These are phyloP conservation scores for Candida montana DNA, from an alignment of 805 yeast genomes.

Conservation along the genomic window DNA sequence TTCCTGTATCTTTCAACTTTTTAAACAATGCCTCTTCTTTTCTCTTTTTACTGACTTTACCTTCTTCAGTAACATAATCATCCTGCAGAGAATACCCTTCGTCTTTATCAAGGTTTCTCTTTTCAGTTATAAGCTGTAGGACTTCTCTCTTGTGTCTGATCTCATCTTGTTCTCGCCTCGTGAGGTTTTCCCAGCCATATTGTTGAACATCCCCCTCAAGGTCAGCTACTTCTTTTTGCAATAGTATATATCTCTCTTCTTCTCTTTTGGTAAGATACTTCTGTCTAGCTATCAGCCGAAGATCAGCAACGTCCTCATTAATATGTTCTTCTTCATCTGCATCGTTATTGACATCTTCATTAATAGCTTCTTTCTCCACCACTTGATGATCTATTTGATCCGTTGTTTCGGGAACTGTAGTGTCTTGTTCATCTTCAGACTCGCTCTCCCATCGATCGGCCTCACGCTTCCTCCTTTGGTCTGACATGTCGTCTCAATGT, in stretches of 20 bases:
- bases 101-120: slow-evolving; percentile 27
- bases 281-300: slow-evolving; percentile 45
- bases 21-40: slow-evolving; percentile 46
- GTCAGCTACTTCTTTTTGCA: slow-evolving; percentile 43
- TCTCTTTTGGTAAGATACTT: slow-evolving; percentile 44
- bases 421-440: slow-evolving; percentile 2
- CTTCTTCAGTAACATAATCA: slow-evolving; percentile 47
- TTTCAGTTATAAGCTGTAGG: slow-evolving; percentile 37
- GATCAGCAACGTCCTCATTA: slow-evolving; percentile 26
- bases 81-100: slow-evolving; percentile 50
- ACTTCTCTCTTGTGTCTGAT: slow-evolving; percentile 46
- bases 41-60: slow-evolving; percentile 47
- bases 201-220: slow-evolving; percentile 43
- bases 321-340: slow-evolving; percentile 1
- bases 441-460: slow-evolving; percentile 20
- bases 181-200: slow-evolving; percentile 51
- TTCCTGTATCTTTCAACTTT: slow-evolving; percentile 36
- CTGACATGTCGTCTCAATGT: not conserved
- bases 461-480: slow-evolving; percentile 12
- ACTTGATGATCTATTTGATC: too few relatives aligned
- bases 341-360: not conserved
- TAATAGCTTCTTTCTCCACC: not conserved
- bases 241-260: slow-evolving; percentile 35
- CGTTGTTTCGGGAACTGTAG: not conserved
- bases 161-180: slow-evolving; percentile 45